Percentiles rank a stretch among this genome's conserved stretches.
These are phyloP conservation scores for Sonneratia caseolaris DNA, from an alignment of 345 rosid species.

Conservation along the genomic window DNA sequence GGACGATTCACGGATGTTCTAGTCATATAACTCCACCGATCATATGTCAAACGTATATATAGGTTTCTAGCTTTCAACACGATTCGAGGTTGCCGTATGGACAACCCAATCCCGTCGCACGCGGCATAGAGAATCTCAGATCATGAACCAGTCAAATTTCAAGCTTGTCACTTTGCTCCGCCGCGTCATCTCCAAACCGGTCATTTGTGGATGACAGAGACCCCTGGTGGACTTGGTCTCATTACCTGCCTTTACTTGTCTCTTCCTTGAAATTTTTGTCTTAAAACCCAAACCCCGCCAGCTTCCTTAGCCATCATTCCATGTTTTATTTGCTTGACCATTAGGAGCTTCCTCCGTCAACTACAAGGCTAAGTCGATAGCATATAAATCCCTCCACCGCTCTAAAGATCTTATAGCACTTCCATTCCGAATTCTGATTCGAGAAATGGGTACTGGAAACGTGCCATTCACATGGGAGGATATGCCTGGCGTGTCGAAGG, in stretches of 20 bases:
- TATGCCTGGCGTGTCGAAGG: slow-evolving; percentile 27
- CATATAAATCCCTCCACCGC: background rate
- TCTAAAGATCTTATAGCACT: background rate
- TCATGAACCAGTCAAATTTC: slow-evolving; percentile 1
- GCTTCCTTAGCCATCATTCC: slow-evolving; percentile 1
- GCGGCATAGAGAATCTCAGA: background rate
- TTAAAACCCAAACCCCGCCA: background rate
- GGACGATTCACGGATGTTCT: too few relatives aligned
- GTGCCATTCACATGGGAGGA: slow-evolving; percentile 41
- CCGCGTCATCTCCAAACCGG: background rate
- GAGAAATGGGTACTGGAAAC: slow-evolving; percentile 6
- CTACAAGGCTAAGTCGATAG: background rate
- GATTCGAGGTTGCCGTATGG: too few relatives aligned
- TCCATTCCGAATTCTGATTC: background rate
- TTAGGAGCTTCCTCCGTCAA: slow-evolving; percentile 2
- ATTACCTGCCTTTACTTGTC: background rate
- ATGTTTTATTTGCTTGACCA: slow-evolving; percentile 4
- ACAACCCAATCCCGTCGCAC: background rate
- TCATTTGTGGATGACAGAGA: background rate
- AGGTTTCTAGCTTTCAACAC: too few relatives aligned
- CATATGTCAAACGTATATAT: too few relatives aligned
- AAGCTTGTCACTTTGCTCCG: background rate
- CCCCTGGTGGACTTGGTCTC: slow-evolving; percentile 2
- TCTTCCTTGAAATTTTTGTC: background rate
- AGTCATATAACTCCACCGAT: too few relatives aligned